These are phyloP conservation scores for Chytridium lagenaria DNA, from an alignment of 371 early-diverging fungal genomes.

Conservation along the genomic window DNA sequence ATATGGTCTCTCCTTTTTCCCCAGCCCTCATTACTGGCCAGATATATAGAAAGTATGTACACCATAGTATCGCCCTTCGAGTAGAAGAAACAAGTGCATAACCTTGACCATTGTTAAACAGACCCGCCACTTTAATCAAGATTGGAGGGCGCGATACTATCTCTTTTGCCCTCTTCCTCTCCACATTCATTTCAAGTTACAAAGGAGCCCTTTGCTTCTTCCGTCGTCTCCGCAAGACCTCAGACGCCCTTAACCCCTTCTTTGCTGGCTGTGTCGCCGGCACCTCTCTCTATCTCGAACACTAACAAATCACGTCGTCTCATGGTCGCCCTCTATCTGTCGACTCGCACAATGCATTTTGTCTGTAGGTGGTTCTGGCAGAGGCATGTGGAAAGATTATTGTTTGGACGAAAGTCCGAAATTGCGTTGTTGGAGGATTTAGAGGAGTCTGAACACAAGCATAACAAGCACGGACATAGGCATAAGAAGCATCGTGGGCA, in stretches of 20 bases:
- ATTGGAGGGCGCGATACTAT: slow-evolving; percentile 67
- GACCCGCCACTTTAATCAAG: slow-evolving; percentile 34
- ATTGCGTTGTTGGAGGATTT: slow-evolving; percentile 27
- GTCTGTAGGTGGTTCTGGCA: slow-evolving; percentile 43
- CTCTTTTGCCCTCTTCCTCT: slow-evolving; percentile 81
- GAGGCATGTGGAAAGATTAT: slow-evolving; percentile 9
- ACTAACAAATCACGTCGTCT: slow-evolving; percentile 71
- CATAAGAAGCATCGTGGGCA: background rate
- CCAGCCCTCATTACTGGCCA: slow-evolving; percentile 70
- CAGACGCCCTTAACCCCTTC: slow-evolving; percentile 73
- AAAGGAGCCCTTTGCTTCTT: slow-evolving; percentile 77
- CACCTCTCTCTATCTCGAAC: slow-evolving; percentile 68
- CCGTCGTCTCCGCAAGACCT: slow-evolving; percentile 63
- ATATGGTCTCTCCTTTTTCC: slow-evolving; percentile 74
- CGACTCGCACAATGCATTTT: slow-evolving; percentile 79
- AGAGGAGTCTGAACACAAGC: slow-evolving; percentile 2
- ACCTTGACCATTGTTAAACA: slow-evolving; percentile 18
- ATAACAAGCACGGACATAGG: background rate
- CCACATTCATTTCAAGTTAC: slow-evolving; percentile 78
- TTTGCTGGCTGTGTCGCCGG: slow-evolving; percentile 83
- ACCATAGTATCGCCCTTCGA: slow-evolving; percentile 42
- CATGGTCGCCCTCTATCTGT: slow-evolving; percentile 79
- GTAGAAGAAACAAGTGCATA: too few relatives aligned
- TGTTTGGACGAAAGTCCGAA: slow-evolving; percentile 9
- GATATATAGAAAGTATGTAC: slow-evolving; percentile 64